These are phyloP conservation scores for Pseudogymnoascus sp. DNA, from an alignment of 2,329 filamentous ascomycete species.

Conservation along the genomic window DNA sequence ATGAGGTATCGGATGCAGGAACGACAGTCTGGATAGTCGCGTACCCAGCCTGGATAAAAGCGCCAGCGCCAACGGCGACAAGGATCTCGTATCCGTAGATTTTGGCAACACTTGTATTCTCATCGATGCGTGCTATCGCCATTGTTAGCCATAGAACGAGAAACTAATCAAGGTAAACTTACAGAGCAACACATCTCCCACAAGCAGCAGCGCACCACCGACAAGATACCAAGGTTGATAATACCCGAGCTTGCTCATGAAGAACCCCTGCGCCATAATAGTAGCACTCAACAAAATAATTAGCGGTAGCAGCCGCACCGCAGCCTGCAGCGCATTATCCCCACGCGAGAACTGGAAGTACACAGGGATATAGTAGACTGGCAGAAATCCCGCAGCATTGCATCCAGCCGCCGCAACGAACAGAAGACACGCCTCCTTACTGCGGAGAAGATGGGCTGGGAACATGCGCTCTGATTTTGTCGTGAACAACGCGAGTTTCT, in stretches of 20 bases:
- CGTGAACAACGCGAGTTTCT: constrained; percentile 20
- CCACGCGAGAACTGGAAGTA: constrained; percentile 43
- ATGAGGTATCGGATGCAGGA: constrained; percentile 2
- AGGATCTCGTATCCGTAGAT: constrained; percentile 34
- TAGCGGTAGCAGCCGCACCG: constrained; percentile 35
- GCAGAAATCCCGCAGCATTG: constrained; percentile 40
- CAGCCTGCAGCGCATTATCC: constrained; percentile 37
- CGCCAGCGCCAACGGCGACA: constrained; percentile 35
- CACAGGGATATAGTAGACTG: constrained; percentile 39
- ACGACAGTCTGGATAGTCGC: constrained; percentile 31
- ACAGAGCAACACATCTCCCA: constrained; percentile 33
- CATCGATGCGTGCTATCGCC: constrained; percentile 29
- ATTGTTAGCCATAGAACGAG: constrained; percentile 9
- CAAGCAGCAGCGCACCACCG: constrained; percentile 29
- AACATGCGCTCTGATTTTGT: constrained; percentile 16
- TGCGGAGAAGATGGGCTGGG: constrained; percentile 18
- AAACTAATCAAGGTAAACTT: neutral
- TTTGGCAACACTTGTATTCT: constrained; percentile 18
- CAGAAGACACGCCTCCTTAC: constrained; percentile 17
- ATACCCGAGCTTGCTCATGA: constrained; percentile 31
- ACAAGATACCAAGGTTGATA: constrained; percentile 37
- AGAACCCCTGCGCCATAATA: constrained; percentile 31
- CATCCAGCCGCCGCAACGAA: constrained; percentile 39
- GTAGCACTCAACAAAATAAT: constrained; percentile 32
- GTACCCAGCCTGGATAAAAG: constrained; percentile 30